Conservation (phyloP, 768 basidiomycete genomes). For the Crassisporium funariophilum region DNA sequence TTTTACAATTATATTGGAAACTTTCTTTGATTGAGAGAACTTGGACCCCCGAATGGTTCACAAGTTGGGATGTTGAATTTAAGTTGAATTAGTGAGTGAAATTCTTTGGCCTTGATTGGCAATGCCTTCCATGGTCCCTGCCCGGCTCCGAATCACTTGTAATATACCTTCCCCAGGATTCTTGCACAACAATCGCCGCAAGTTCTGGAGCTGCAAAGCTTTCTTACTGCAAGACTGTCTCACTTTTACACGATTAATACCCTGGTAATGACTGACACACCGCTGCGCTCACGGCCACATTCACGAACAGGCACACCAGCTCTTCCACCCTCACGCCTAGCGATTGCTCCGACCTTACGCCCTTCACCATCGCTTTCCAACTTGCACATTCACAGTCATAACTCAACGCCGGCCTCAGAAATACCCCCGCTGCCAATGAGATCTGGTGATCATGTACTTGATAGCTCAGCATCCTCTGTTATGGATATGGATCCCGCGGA, state of each 20-base stretch:
- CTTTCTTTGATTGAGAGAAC: too few relatives aligned
- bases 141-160: too few relatives aligned
- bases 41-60: too few relatives aligned
- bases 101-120: too few relatives aligned
- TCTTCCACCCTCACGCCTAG: conserved; percentile 52
- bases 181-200: too few relatives aligned
- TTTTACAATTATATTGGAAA: too few relatives aligned
- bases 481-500: conserved; percentile 67
- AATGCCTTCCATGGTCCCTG: too few relatives aligned
- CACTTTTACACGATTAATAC: background rate
- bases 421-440: conserved; percentile 20
- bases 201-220: too few relatives aligned
- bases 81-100: too few relatives aligned
- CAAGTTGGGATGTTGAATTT: too few relatives aligned
- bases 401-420: conserved; percentile 34
- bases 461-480: conserved; percentile 74
- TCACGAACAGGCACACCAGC: conserved; percentile 31
- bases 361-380: conserved; percentile 59
- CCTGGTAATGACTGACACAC: conserved; percentile 28
- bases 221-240: too few relatives aligned
- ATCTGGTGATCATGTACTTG: conserved; percentile 39
- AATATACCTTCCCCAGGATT: too few relatives aligned
- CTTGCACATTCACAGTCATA: conserved; percentile 57
- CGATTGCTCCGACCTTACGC: conserved; percentile 51
- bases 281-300: conserved; percentile 33